Evolutionary conservation across 148 eudicot genomes (phyloP), one percentile per base, ranked within the genome.

Genomic region (Cornus kousa): DNA sequence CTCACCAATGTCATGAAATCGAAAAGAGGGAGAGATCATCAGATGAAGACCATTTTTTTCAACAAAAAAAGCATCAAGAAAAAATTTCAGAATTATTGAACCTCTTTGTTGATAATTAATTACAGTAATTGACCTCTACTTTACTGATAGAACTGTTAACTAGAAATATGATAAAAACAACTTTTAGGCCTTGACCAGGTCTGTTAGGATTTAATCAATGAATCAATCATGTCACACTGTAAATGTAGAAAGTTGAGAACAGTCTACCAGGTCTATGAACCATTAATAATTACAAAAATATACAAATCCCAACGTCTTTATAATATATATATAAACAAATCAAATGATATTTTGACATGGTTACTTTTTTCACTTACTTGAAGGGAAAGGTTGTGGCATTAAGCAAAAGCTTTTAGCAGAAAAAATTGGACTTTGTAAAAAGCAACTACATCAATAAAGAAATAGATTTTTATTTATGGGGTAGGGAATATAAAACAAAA

Each of bases 331-430:
- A 80, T 73, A 80, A 68, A 75, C 77, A 82, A 74, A 81, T 86
- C 78, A 78, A 74, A 80, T 76, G 60, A 74, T 80, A 62, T 82
- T 74, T 88, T 79, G 74, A 86, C 80, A 65, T 66, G 76, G 70
- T 71, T 80, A 77, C 86, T 84, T 88, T 86, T 81, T 71, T 82
- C 74, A 72, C 77, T 67, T 68, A 78, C 86, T 76, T 77, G 68
- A 75, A 85, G 74, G 81, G 82, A 85, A 85, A 86, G 82, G 68
- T 77, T 75, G 71, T 80, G 77, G 71, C 76, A 78, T 77, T 81
- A 79, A 72, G 81, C 70, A 74, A 82, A 82, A 82, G 68, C 72
- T 80, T 79, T 23, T 32, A 74, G 40, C 7, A 69, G 68, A 48
- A 64, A 71, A 48, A 67, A 28, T 74, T 74, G 48, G 9, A 74